Evolutionary conservation across 768 basidiomycete species (phyloP), one percentile per base, ranked within the genome.

Genomic region (Rhizopogon roseolus): DNA sequence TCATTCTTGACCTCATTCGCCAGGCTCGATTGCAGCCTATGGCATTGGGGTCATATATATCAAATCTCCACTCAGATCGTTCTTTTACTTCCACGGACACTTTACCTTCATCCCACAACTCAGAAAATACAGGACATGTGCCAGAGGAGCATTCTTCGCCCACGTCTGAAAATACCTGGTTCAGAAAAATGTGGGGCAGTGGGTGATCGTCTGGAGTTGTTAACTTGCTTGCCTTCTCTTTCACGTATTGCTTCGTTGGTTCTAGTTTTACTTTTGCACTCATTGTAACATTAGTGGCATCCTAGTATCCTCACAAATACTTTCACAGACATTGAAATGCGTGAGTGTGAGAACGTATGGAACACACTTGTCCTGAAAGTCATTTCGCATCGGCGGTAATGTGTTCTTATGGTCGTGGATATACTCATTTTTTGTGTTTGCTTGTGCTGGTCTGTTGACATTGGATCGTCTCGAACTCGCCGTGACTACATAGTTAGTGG

Each of bases 1-100:
- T 93, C 41, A 86, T 96, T 54, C 78, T 96, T 46, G 78, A 78
- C 55, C 77, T 90, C 50, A 71, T 96, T 32, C 86, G 92, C 41
- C 86, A 92, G 68, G 86, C 91, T 48, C 86, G 90, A 54, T 60
- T 76, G 45, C 76, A 81, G 55, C 75, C 80, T 38, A 73, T 81
- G 72, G 60, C 73, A 14, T 65, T 77, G 37, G 76, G 72, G 13
- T 70, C 65, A 14, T 70, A 75, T 41, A 66, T 63, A 48, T 66
- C 70, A 42, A 63, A 54, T 56, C 62, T 71, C 36, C 69, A 64
- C 54, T 68, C 68, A 37, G 69, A 69, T 22, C 64, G 58, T 56
- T 68, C 69, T 7, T 68, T 63, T 50, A 9, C 60, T 39, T 53
- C 54, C 48, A 60, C 68, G 49, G 66, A 64, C 28, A 40, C 54